A percentile compares a stretch with the other conserved stretches of the same genome.
These are phyloP conservation scores for Kwoniella heveanensis DNA, from an alignment of 768 basidiomycete species.

Conservation along the genomic window DNA sequence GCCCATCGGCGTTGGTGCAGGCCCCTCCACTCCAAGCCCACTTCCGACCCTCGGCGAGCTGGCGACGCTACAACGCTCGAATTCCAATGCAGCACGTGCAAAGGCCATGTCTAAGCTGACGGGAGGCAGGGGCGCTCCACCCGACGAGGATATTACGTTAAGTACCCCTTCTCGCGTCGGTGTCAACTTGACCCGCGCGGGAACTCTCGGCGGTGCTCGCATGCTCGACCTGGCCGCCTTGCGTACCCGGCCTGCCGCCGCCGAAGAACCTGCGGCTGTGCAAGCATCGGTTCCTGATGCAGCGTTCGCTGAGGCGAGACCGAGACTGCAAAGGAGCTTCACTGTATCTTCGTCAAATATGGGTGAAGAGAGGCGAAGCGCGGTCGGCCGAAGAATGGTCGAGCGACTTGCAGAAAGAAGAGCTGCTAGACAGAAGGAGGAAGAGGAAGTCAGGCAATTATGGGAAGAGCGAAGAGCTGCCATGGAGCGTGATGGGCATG, in stretches of 20 bases:
- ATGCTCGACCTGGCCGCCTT: conserved; percentile 18
- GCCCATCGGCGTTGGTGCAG: conserved; percentile 32
- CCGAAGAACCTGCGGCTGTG: not conserved
- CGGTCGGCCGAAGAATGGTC: conserved; percentile 56
- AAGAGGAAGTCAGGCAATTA: conserved; percentile 39
- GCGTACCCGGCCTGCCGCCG: not conserved
- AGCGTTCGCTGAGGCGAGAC: conserved; percentile 23
- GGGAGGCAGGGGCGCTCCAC: conserved; percentile 66
- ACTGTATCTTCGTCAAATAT: conserved; percentile 51
- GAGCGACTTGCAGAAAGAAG: conserved; percentile 48
- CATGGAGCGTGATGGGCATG: not conserved
- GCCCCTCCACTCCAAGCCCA: conserved; percentile 65
- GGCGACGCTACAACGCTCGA: conserved; percentile 76
- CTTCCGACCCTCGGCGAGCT: conserved; percentile 77
- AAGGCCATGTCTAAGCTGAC: conserved; percentile 84
- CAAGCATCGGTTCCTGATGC: not conserved
- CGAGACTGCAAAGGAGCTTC: conserved; percentile 51
- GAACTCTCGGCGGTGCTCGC: conserved; percentile 38
- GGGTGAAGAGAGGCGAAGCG: conserved; percentile 55
- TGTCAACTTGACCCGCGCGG: conserved; percentile 41
- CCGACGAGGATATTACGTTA: conserved; percentile 25
- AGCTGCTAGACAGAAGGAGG: conserved; percentile 44
- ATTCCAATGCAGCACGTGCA: conserved; percentile 78
- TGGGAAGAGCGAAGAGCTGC: conserved; percentile 34
- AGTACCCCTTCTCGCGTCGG: conserved; percentile 21